Base-by-base conservation (phyloP, 176 grass and related monocot genomes). In the Canna indica region DNA sequence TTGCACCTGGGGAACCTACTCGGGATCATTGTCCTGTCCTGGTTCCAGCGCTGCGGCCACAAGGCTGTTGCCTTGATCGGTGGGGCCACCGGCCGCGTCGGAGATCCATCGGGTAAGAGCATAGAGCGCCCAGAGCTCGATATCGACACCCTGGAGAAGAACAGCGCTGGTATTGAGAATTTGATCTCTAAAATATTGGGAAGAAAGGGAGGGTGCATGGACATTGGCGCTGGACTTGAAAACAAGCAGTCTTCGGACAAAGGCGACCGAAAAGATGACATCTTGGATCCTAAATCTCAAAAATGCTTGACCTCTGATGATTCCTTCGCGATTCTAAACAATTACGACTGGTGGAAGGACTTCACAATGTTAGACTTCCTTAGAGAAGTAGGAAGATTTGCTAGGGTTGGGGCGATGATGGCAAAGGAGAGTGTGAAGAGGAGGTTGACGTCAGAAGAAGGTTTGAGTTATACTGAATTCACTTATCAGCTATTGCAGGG, bases 331-430 rank as follows among this genome's bases (percentile, higher is more conserved):
- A 93, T 99, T 80, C 73, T 99, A 60, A 88, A 99, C 46, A 93
- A 99, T 71, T 93, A 93, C 34, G 86, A 99, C 70, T 99, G 94
- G 89, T 99, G 89, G 94, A 93, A 93, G 82, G 83, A 84, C 68
- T 81, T 93, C 48, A 93, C 82, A 3, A 75, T 99, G 75, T 77
- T 99, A 52, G 82, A 93, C 81, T 99, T 93, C 69, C 90, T 99
- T 20, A 90, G 81, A 70, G 90, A 99, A 33, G 86, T 99, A 28
- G 90, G 90, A 9, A 87, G 81, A 16, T 99, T 77, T 42, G 94
- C 94, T 1, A 80, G 86, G 52, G 90, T 99, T 0, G 94, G 94
- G 8, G 76, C 70, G 12, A 99, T 99, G 94, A 90, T 93, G 20
- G 84, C 86, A 31, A 99, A 93, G 75, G 94, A 99, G 79, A 93